Evolutionary conservation across 176 grass and related monocot genomes (phyloP).

Genomic region (Raddia guianensis): DNA sequence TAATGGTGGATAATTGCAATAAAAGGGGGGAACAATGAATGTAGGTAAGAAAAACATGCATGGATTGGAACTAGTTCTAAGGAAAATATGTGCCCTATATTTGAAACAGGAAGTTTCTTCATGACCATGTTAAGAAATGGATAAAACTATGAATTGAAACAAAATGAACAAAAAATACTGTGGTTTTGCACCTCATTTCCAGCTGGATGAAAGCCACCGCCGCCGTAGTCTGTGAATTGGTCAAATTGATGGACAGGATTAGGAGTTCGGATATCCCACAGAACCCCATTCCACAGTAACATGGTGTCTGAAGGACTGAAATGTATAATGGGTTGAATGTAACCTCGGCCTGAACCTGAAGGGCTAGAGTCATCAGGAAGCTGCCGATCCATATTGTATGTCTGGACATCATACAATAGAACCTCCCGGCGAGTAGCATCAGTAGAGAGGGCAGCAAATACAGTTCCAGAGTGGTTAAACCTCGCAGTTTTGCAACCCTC

Average conservation of each 20-base stretch:
- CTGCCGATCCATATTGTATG: conserved; percentile 53
- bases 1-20: not conserved
- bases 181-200: conserved; percentile 76
- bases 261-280: conserved; percentile 77
- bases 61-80: not conserved
- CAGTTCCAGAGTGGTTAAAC: conserved; percentile 76
- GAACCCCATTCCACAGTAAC: conserved; percentile 90
- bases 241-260: conserved; percentile 81
- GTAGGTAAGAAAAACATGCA: not conserved
- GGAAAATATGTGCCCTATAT: not conserved
- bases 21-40: not conserved
- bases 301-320: conserved; percentile 84
- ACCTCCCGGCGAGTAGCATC: conserved; percentile 56
- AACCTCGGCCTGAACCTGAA: conserved; percentile 55
- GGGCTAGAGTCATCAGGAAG: conserved; percentile 66
- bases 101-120: not conserved
- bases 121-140: not conserved
- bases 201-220: conserved; percentile 93
- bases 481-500: conserved; percentile 84
- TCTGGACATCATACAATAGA: conserved; percentile 86
- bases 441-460: conserved; percentile 76
- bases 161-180: conserved; percentile 7
- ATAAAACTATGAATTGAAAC: not conserved
- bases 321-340: conserved; percentile 86
- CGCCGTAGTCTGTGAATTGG: conserved; percentile 96